Percentiles rank a stretch among this genome's conserved stretches.
phyloP scores from a whole-genome alignment of 352 stramenopile genomes.

The Globisporangium nodosum region DNA sequence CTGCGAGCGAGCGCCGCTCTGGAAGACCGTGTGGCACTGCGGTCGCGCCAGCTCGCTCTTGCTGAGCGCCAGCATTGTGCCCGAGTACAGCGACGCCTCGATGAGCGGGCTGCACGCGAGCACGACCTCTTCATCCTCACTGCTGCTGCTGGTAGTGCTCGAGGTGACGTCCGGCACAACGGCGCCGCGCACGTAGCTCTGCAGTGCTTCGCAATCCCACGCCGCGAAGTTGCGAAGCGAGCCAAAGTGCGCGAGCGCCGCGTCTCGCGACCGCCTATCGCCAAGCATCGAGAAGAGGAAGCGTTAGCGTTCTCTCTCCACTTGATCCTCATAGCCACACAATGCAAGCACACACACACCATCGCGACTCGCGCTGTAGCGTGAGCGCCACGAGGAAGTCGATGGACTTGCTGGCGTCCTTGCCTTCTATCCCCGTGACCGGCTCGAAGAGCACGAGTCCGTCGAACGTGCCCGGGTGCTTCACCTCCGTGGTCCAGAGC shows the following conservation, averaged over 20 bases:
- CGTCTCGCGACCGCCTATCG: conserved; percentile 20
- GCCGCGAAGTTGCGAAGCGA: conserved; percentile 32
- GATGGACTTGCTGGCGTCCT: conserved; percentile 5
- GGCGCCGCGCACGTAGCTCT: conserved; percentile 25
- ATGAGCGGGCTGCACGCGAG: conserved; percentile 36
- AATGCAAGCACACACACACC: neutral
- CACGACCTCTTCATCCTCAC: conserved; percentile 2
- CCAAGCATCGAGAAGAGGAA: neutral
- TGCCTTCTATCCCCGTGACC: conserved; percentile 16
- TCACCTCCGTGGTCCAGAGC: conserved; percentile 30
- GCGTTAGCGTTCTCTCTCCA: neutral
- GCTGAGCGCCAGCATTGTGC: conserved; percentile 25
- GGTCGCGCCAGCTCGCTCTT: conserved; percentile 28
- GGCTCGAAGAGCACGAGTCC: conserved; percentile 44
- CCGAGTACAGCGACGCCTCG: conserved; percentile 41
- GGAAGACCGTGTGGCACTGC: conserved; percentile 32
- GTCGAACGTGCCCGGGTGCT: conserved; percentile 37
- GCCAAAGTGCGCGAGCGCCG: conserved; percentile 22
- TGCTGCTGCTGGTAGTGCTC: conserved; percentile 7
- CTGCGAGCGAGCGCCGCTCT: conserved; percentile 39
- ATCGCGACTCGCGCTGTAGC: conserved; percentile 24
- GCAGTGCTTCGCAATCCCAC: conserved; percentile 31
- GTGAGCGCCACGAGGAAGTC: conserved; percentile 35
- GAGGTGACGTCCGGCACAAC: conserved; percentile 14
- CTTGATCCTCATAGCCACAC: neutral